phyloP scores from a whole-genome alignment of 164 flowering plant genomes.

The Liriodendron chinense region DNA sequence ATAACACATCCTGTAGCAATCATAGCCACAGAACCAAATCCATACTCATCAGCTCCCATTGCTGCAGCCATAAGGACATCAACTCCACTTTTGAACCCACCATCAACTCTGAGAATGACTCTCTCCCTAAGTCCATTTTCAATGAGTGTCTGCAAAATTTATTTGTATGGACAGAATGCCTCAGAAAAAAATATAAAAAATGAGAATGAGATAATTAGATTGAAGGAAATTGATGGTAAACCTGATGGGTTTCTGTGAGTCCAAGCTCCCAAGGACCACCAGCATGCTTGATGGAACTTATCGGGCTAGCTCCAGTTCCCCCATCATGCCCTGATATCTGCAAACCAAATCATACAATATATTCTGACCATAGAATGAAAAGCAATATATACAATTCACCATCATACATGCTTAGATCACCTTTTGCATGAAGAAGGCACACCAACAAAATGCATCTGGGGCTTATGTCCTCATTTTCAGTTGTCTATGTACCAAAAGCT shows the following conservation, averaged over 20 bases:
- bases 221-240: constrained; percentile 17
- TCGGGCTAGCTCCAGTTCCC: constrained; percentile 98
- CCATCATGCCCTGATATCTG: constrained; percentile 99
- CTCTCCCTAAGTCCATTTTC: constrained; percentile 96
- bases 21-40: constrained; percentile 99
- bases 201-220: background rate
- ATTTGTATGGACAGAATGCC: background rate
- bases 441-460: no score
- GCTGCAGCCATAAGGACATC: constrained; percentile 97
- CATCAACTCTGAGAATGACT: constrained; percentile 93
- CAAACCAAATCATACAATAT: background rate
- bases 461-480: no score
- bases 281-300: constrained; percentile 97
- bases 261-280: constrained; percentile 99
- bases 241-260: constrained; percentile 96
- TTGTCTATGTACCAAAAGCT: no score
- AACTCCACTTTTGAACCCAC: constrained; percentile 94
- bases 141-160: constrained; percentile 71
- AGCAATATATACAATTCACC: no score
- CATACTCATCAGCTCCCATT: constrained; percentile 99
- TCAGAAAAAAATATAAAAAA: background rate
- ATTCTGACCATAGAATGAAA: no score
- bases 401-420: no score
- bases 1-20: constrained; percentile 98
- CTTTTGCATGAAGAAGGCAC: no score